phyloP scores from a whole-genome alignment of 768 basidiomycete species.

The Leccinum olivaceopallidum region DNA sequence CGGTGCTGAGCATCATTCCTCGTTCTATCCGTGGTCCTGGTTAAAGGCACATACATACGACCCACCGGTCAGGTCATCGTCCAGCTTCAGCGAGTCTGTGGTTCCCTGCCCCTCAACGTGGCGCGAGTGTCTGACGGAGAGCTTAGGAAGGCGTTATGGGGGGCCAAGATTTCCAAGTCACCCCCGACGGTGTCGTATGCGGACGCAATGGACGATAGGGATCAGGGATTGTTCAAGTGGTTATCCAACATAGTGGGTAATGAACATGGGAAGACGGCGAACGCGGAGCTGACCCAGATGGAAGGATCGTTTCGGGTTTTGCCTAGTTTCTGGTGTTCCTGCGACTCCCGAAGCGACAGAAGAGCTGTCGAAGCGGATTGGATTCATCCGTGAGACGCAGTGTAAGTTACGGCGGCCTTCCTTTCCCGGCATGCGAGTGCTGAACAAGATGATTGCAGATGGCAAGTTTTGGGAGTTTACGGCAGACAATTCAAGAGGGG shows the following conservation, averaged over 20 bases:
- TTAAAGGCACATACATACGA: constrained; percentile 79
- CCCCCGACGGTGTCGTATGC: constrained; percentile 76
- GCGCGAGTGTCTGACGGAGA: neutral
- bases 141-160: constrained; percentile 75
- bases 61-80: constrained; percentile 45
- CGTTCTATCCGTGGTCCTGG: constrained; percentile 88
- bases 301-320: constrained; percentile 88
- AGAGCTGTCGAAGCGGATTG: constrained; percentile 69
- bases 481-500: constrained; percentile 84
- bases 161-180: constrained; percentile 66
- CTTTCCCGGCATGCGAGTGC: neutral
- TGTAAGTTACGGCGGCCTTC: constrained; percentile 36
- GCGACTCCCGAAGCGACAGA: constrained; percentile 84
- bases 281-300: constrained; percentile 2
- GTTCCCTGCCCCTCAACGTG: neutral
- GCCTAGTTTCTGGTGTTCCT: constrained; percentile 81
- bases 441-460: constrained; percentile 56
- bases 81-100: constrained; percentile 45
- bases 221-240: constrained; percentile 77
- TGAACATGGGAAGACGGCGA: neutral
- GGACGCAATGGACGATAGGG: constrained; percentile 67
- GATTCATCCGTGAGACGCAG: constrained; percentile 87
- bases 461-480: constrained; percentile 99
- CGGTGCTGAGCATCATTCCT: constrained; percentile 59
- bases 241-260: constrained; percentile 70